Percentiles rank a stretch among this genome's conserved stretches.
These are phyloP conservation scores for Ormosia emarginata DNA, from an alignment of 306 rosid species.

Conservation along the genomic window DNA sequence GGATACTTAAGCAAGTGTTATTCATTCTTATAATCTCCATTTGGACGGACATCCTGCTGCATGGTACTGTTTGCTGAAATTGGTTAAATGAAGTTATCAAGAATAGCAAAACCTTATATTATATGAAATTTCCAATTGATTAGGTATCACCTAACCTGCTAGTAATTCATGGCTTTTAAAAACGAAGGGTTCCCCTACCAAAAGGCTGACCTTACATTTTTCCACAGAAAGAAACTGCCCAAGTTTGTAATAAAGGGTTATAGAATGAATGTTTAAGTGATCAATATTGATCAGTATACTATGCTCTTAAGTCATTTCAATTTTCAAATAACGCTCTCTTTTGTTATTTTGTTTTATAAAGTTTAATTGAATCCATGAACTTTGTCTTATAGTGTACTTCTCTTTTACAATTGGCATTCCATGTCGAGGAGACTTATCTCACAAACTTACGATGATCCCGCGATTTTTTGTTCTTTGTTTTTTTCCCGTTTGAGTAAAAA, in stretches of 20 bases:
- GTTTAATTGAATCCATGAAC: neutral
- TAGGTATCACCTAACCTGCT: neutral
- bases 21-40: neutral
- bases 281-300: neutral
- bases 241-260: neutral
- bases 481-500: neutral
- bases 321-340: neutral
- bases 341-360: neutral
- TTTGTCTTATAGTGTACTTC: neutral
- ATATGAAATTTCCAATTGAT: neutral
- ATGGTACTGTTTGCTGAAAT: neutral
- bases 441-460: neutral
- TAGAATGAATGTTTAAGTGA: neutral
- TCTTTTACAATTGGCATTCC: neutral
- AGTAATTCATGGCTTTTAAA: neutral
- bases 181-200: neutral
- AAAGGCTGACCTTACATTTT: neutral
- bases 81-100: neutral
- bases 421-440: neutral
- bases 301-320: neutral
- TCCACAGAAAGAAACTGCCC: neutral
- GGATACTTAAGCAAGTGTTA: neutral
- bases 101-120: neutral
- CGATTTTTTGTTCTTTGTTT: neutral
- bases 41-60: neutral